phyloP scores from a whole-genome alignment of 2,329 filamentous ascomycete genomes.

The Trichoderma koningii region DNA sequence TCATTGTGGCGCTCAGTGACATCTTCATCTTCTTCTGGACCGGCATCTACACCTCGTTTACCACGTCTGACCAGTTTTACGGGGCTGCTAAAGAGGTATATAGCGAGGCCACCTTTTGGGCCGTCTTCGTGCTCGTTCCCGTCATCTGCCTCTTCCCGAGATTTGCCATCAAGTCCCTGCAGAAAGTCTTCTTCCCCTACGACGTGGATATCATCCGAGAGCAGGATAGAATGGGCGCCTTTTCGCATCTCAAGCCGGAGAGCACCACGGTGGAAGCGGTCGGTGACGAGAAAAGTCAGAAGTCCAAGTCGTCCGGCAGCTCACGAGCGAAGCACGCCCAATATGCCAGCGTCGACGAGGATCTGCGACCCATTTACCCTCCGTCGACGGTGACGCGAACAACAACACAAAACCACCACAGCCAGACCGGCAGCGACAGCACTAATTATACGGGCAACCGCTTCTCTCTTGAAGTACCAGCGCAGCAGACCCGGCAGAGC shows the following conservation, averaged over 20 bases:
- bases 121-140: constrained; percentile 74
- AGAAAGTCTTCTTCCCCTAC: constrained; percentile 91
- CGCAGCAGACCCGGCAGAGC: constrained; percentile 51
- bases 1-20: constrained; percentile 80
- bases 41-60: constrained; percentile 70
- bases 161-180: constrained; percentile 80
- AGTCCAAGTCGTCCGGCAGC: constrained; percentile 61
- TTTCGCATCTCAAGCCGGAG: constrained; percentile 63
- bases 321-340: constrained; percentile 58
- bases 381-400: constrained; percentile 80
- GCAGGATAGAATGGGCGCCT: constrained; percentile 81
- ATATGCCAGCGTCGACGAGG: constrained; percentile 74
- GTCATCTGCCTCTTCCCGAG: constrained; percentile 83
- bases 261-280: constrained; percentile 43
- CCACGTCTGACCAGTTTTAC: constrained; percentile 64
- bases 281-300: constrained; percentile 38
- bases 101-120: constrained; percentile 82
- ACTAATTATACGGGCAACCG: constrained; percentile 80
- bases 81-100: constrained; percentile 78
- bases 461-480: constrained; percentile 49
- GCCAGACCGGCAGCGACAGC: constrained; percentile 90
- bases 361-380: constrained; percentile 89
- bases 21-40: constrained; percentile 95
- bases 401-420: constrained; percentile 73
- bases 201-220: constrained; percentile 97